Evolutionary conservation across 2,329 filamentous ascomycete genomes (phyloP).

Genomic region (Colletotrichum camelliae): DNA sequence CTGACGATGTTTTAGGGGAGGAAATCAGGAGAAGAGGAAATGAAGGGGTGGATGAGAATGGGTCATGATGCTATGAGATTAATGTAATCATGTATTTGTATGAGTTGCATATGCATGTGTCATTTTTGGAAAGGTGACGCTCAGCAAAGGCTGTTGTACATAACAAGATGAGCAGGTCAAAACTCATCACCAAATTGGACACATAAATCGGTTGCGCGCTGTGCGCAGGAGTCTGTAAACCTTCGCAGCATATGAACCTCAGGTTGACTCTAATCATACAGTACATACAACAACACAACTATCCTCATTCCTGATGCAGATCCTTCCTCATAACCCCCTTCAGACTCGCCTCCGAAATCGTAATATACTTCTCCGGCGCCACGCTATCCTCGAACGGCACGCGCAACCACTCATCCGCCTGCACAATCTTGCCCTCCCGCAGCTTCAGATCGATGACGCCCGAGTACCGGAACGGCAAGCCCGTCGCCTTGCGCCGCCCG

Average conservation of each 20-base stretch:
- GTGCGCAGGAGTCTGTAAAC: background rate
- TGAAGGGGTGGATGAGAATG: background rate
- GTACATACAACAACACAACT: background rate
- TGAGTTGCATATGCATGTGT: background rate
- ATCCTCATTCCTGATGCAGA: background rate
- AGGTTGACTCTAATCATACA: background rate
- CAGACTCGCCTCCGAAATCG: slow-evolving; percentile 2
- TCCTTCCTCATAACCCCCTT: slow-evolving; percentile 4
- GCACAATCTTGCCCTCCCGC: background rate
- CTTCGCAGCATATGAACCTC: background rate
- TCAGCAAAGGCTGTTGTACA: background rate
- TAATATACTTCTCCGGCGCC: slow-evolving; percentile 13
- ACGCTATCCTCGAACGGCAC: slow-evolving; percentile 9
- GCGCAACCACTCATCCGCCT: slow-evolving; percentile 4
- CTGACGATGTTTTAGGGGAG: background rate
- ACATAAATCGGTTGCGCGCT: background rate
- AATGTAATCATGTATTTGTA: background rate
- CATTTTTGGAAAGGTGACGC: background rate
- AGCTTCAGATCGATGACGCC: slow-evolving; percentile 3
- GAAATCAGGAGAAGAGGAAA: background rate
- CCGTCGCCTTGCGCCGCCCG: background rate
- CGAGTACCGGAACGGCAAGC: slow-evolving; percentile 7
- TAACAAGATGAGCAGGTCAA: background rate
- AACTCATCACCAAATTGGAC: background rate
- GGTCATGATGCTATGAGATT: background rate